Conservation (phyloP, 192 early-diverging fungal species). For the Backusella australiensis region DNA sequence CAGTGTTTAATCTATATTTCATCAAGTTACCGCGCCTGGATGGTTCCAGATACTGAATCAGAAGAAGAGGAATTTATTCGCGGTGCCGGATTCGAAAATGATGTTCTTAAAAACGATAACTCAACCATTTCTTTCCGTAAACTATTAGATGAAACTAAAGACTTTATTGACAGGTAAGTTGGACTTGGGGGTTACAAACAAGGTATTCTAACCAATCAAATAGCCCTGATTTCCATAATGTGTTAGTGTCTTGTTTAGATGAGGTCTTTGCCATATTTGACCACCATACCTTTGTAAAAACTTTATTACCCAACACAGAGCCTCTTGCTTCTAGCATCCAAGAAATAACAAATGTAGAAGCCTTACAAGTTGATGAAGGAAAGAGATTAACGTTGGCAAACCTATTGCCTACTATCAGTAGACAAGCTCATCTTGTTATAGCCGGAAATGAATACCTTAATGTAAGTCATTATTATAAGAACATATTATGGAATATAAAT, state of each 20-base stretch:
- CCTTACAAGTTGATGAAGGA: slow-evolving; percentile 21
- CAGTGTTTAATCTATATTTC: neutral
- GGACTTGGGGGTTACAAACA: neutral
- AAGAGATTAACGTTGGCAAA: slow-evolving; percentile 58
- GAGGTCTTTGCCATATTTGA: slow-evolving; percentile 44
- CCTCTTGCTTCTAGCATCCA: slow-evolving; percentile 34
- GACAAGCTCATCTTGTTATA: slow-evolving; percentile 69
- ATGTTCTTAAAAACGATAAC: neutral
- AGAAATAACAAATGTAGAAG: slow-evolving; percentile 56
- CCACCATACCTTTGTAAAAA: slow-evolving; percentile 34
- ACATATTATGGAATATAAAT: neutral
- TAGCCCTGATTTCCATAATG: slow-evolving; percentile 49
- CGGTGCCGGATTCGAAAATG: slow-evolving; percentile 49
- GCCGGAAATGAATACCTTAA: slow-evolving; percentile 77
- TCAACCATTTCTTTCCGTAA: slow-evolving; percentile 50
- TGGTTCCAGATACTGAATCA: slow-evolving; percentile 62
- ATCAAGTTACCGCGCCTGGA: slow-evolving; percentile 47
- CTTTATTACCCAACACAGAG: slow-evolving; percentile 32
- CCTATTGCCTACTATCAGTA: slow-evolving; percentile 63
- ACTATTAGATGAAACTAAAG: slow-evolving; percentile 85
- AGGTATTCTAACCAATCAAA: slow-evolving; percentile 22
- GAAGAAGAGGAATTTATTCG: slow-evolving; percentile 62
- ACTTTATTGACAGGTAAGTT: slow-evolving; percentile 78
- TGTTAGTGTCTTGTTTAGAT: slow-evolving; percentile 39
- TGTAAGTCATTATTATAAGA: slow-evolving; percentile 20